These are phyloP conservation scores for Pestalotiopsis sp. DNA, from an alignment of 2,329 filamentous ascomycete genomes.

Conservation along the genomic window DNA sequence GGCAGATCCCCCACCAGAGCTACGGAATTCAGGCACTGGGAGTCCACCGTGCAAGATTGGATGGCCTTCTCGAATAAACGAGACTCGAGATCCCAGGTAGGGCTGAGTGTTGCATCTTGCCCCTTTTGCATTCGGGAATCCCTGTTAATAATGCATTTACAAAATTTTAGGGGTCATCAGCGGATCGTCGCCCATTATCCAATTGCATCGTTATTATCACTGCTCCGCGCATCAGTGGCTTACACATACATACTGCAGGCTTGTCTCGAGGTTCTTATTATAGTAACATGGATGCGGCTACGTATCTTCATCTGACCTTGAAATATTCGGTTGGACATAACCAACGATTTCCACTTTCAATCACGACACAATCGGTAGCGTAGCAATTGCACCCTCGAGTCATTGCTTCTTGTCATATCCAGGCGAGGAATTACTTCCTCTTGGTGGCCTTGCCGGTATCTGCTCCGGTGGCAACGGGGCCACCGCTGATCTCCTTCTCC, in stretches of 20 bases:
- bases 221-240: neutral
- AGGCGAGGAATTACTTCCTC: slow-evolving; percentile 41
- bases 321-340: neutral
- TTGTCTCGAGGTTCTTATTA: neutral
- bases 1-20: neutral
- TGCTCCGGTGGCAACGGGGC: slow-evolving; percentile 52
- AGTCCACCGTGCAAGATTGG: neutral
- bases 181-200: neutral
- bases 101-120: too few species aligned
- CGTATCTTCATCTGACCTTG: neutral
- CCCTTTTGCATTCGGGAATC: too few species aligned
- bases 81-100: neutral
- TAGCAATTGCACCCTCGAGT: neutral
- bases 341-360: neutral
- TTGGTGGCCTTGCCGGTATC: slow-evolving; percentile 52
- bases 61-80: neutral
- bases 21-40: neutral
- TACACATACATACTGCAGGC: neutral
- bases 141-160: too few species aligned
- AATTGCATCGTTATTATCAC: neutral
- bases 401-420: neutral
- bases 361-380: neutral
- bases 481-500: slow-evolving; percentile 34
- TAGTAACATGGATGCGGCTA: neutral
- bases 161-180: neutral